Conservation (phyloP, 1,284 basidiomycete genomes). For the Puccinia hordei region DNA sequence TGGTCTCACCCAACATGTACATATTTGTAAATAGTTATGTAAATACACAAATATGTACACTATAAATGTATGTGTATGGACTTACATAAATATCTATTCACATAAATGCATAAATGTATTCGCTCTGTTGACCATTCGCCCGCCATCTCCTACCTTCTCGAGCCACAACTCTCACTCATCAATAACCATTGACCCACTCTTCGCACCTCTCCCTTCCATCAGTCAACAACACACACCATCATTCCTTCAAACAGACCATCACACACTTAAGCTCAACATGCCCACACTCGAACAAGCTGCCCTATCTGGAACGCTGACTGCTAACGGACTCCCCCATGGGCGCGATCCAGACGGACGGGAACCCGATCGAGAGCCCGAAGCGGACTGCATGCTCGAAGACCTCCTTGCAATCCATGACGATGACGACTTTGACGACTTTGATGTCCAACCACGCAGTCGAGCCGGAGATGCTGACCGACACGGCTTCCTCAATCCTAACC, state of each 20-base stretch:
- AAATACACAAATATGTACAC: no score
- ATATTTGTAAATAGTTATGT: no score
- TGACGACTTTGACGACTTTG: constrained; percentile 27
- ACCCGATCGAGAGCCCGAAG: constrained; percentile 6
- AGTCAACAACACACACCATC: no score
- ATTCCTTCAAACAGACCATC: neutral
- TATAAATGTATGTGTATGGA: no score
- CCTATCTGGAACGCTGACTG: constrained; percentile 38
- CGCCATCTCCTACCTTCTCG: no score
- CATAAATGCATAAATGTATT: no score
- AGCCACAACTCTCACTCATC: no score
- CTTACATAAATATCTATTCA: no score
- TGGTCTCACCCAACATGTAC: no score
- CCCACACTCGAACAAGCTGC: constrained; percentile 46
- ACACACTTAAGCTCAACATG: neutral
- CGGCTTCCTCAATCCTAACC: neutral
- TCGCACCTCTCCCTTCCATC: neutral
- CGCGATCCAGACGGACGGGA: constrained; percentile 35
- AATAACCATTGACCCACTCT: no score
- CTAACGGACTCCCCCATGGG: neutral
- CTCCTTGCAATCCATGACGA: neutral
- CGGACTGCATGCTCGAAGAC: neutral
- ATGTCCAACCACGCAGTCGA: neutral
- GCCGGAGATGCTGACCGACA: neutral
- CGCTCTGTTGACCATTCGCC: no score